A percentile compares a stretch with the other conserved stretches of the same genome.
Evolutionary conservation across 495 filamentous ascomycete genomes (phyloP).

Genomic region (Daldinia concentrica): DNA sequence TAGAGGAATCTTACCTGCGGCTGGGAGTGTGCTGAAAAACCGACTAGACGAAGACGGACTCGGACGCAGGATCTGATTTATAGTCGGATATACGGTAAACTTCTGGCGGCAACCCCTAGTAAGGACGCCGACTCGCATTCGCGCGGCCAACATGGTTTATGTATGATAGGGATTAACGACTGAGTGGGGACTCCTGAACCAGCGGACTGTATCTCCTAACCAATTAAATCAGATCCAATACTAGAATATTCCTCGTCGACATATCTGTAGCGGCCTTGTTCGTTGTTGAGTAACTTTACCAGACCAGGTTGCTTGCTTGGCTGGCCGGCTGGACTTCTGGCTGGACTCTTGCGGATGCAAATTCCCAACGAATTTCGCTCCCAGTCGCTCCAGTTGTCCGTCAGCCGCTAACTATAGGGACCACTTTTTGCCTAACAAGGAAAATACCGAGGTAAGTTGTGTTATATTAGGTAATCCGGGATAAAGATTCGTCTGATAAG

Average conservation of each 20-base stretch:
- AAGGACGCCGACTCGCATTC: conserved; percentile 25
- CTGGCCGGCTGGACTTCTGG: background rate
- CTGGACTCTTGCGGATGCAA: conserved; percentile 8
- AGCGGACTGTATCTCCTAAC: conserved; percentile 12
- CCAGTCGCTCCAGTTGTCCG: conserved; percentile 5
- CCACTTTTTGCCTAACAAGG: conserved; percentile 16
- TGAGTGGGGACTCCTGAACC: conserved; percentile 16
- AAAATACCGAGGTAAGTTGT: conserved; percentile 23
- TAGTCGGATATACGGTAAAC: conserved; percentile 27
- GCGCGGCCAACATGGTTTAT: conserved; percentile 23
- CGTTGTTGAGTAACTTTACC: conserved; percentile 24
- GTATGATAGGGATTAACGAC: conserved; percentile 11
- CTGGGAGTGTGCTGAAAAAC: conserved; percentile 39
- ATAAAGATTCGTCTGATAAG: conserved; percentile 5
- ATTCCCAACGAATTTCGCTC: conserved; percentile 35
- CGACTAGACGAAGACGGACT: conserved; percentile 16
- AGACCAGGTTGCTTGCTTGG: background rate
- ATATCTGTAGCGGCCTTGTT: conserved; percentile 9
- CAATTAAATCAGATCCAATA: conserved; percentile 18
- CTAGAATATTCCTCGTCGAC: conserved; percentile 11
- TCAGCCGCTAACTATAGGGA: conserved; percentile 5
- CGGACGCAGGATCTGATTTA: conserved; percentile 30
- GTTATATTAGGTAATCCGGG: conserved; percentile 14
- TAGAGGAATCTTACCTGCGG: conserved; percentile 32
- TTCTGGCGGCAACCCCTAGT: conserved; percentile 23